phyloP scores from a whole-genome alignment of 495 filamentous ascomycete species.

The Aspergillus nanangensis region DNA sequence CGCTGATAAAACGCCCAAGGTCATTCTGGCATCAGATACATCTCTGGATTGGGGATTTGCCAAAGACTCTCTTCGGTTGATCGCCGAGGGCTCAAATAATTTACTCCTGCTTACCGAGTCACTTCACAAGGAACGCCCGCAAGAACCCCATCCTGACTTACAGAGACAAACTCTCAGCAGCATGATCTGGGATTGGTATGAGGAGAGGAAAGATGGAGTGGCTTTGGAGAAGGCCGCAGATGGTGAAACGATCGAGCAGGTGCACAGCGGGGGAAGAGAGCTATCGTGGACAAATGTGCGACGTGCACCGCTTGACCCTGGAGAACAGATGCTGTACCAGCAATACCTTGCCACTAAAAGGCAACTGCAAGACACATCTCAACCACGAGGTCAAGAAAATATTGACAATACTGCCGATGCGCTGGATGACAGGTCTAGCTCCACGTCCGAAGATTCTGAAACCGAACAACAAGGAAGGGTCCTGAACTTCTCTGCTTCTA shows the following conservation, averaged over 20 bases:
- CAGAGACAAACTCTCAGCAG: constrained; percentile 43
- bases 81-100: constrained; percentile 73
- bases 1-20: constrained; percentile 49
- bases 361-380: constrained; percentile 72
- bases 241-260: constrained; percentile 59
- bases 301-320: constrained; percentile 61
- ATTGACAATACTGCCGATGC: constrained; percentile 71
- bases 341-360: constrained; percentile 82
- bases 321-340: constrained; percentile 77
- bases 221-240: constrained; percentile 51
- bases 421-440: constrained; percentile 78
- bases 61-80: constrained; percentile 67
- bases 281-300: constrained; percentile 55
- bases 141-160: constrained; percentile 27
- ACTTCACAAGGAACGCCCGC: constrained; percentile 37
- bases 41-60: constrained; percentile 96
- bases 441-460: constrained; percentile 84
- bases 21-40: constrained; percentile 86
- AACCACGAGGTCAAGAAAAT: constrained; percentile 56
- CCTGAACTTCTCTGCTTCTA: constrained; percentile 77
- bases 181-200: constrained; percentile 71
- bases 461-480: constrained; percentile 88
- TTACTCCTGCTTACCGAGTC: constrained; percentile 80
- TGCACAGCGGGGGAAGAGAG: constrained; percentile 59
- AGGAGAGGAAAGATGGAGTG: constrained; percentile 59